Base-by-base conservation (phyloP, 768 basidiomycete species). In the Trametes sanguinea region DNA sequence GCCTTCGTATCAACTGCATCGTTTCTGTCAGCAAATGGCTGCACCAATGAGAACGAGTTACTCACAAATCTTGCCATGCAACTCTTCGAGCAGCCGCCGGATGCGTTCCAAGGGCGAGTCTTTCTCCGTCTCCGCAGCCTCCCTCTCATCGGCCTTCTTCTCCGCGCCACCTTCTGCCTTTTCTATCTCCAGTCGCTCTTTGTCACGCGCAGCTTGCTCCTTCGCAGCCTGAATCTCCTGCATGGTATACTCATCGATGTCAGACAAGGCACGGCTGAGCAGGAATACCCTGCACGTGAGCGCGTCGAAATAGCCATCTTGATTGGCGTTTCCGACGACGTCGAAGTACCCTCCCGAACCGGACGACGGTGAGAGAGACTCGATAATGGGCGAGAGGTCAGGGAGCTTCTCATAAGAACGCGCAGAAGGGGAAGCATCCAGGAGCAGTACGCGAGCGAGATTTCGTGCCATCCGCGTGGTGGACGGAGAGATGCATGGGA, bases 1-100 rank as follows among this genome's bases (percentile, higher is more conserved):
- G 88, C 89, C 48, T 89, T 86, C 2, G 85, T 86, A 69, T 92
- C 90, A 48, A 83, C 89, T 90, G 61, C 45, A 39, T 32, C 42
- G 4, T 35, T 27, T 11, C 13, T 42, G 13, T 40, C 7, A 65
- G 37, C 14, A 51, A 4, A 32, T 22, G 33, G 37, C 11, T 45
- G 9, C 17, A 39, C 2, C n/a, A 2, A 45, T 39, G 11, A 14
- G 16, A 50, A 47, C 30, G 6, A 46, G 22, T 4, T 5, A 76
- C 86, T 59, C 56, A 90, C 90, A 78, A 56, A 90, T 90, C 54
- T 77, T 81, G 13, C 80, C 78, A 68, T 88, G 87, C 8, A 89
- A 65, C 10, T 67, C 67, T 40, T 87, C 83, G 11, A 91, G 74
- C 8, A 76, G 75, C 14, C 62, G 67, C 45, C 77, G 76, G n/a